Percentiles rank a stretch among this genome's conserved stretches.
These are phyloP conservation scores for Ophiocordyceps camponoti-leonardi DNA, from an alignment of 2,329 filamentous ascomycete species.

Conservation along the genomic window DNA sequence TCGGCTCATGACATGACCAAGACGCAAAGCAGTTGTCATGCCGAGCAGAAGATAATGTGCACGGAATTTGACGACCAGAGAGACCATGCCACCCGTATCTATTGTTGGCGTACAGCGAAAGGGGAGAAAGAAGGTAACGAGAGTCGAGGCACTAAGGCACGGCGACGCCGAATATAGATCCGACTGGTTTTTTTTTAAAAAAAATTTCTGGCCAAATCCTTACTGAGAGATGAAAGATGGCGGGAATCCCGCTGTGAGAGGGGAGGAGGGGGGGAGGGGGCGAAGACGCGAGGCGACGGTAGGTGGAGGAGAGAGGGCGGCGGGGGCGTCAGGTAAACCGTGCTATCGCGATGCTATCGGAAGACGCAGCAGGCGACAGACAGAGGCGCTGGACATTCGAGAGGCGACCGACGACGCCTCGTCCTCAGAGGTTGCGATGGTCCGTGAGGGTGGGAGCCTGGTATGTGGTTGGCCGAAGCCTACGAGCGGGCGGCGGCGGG, in stretches of 20 bases:
- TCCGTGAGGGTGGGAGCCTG: neutral
- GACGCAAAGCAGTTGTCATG: constrained; percentile 12
- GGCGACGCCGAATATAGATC: neutral
- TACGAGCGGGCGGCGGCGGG: neutral
- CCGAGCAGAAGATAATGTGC: constrained; percentile 10
- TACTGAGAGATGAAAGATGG: neutral
- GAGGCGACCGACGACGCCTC: neutral
- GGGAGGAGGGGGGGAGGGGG: neutral
- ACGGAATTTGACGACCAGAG: constrained; percentile 3
- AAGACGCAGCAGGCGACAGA: neutral
- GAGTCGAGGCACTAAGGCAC: neutral
- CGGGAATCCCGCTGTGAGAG: neutral
- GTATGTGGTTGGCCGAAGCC: neutral
- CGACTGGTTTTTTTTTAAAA: neutral
- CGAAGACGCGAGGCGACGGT: neutral
- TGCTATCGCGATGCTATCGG: neutral
- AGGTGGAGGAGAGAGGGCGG: neutral
- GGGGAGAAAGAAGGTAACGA: neutral
- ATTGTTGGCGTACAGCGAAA: neutral
- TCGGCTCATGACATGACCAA: constrained; percentile 16
- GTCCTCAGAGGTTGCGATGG: neutral
- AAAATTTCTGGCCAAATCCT: no score
- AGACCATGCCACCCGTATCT: constrained; percentile 6
- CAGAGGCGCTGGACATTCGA: neutral
- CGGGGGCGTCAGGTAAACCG: neutral